A percentile compares a stretch with the other conserved stretches of the same genome.
These are phyloP conservation scores for Heliocybe sulcata DNA, from an alignment of 1,284 basidiomycete genomes.

Conservation along the genomic window DNA sequence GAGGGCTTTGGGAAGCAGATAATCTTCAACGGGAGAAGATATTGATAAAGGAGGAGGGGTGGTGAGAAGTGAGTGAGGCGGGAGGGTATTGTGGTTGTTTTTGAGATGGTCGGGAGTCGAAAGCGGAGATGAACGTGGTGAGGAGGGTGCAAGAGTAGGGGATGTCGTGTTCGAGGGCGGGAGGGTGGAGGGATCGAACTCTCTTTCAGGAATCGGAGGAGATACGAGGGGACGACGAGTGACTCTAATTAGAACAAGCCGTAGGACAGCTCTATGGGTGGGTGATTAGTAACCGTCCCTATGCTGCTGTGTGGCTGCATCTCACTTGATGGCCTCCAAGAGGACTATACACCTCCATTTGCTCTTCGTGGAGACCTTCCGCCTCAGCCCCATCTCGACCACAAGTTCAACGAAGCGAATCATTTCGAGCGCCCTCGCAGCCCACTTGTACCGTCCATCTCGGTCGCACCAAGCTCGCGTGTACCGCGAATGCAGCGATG, in stretches of 20 bases:
- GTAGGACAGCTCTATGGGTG: constrained; percentile 58
- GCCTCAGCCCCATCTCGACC: constrained; percentile 78
- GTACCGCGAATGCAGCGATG: constrained; percentile 68
- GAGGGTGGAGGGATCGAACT: constrained; percentile 70
- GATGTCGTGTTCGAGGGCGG: constrained; percentile 49
- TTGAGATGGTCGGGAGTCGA: constrained; percentile 67
- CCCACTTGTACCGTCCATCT: constrained; percentile 65
- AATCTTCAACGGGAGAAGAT: constrained; percentile 62
- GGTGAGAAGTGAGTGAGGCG: constrained; percentile 48
- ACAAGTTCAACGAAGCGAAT: constrained; percentile 76
- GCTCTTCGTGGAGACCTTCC: constrained; percentile 54
- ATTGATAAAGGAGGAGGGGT: constrained; percentile 41
- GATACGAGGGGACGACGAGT: constrained; percentile 70
- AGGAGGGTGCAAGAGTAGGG: constrained; percentile 51
- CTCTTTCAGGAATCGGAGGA: constrained; percentile 78
- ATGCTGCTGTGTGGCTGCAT: constrained; percentile 7
- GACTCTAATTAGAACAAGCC: constrained; percentile 61
- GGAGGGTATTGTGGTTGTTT: constrained; percentile 68
- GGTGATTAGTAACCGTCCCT: not conserved
- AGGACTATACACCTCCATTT: constrained; percentile 70
- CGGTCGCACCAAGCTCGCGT: constrained; percentile 78
- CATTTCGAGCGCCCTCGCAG: constrained; percentile 64
- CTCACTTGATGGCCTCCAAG: constrained; percentile 78
- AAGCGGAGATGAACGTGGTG: constrained; percentile 39
- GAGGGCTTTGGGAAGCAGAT: constrained; percentile 70